Conservation (phyloP, 2,329 filamentous ascomycete genomes). For the Fusarium oligoseptatum region DNA sequence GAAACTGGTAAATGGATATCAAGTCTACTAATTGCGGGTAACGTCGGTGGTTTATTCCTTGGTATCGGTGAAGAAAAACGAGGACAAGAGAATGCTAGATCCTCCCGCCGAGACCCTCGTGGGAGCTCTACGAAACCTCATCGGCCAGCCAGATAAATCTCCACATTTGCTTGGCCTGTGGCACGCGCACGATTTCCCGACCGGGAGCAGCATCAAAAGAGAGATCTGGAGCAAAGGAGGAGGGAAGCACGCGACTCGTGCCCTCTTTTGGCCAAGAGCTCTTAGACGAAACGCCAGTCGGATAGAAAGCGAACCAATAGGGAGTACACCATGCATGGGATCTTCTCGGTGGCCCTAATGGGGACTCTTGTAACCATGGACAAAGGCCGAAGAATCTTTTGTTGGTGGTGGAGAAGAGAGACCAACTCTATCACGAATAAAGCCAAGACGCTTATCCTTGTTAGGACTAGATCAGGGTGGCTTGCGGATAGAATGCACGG, state of each 20-base stretch:
- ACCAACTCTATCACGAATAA: slow-evolving; percentile 43
- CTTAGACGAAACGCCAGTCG: slow-evolving; percentile 11
- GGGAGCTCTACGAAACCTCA: slow-evolving; percentile 11
- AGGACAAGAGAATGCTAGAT: neutral
- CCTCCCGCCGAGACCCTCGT: slow-evolving; percentile 5
- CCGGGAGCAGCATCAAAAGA: no score
- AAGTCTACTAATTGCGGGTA: neutral
- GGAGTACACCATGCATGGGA: slow-evolving; percentile 18
- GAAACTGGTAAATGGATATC: neutral
- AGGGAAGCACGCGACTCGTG: slow-evolving; percentile 38
- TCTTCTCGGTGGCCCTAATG: slow-evolving; percentile 22
- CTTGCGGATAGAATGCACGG: slow-evolving; percentile 19
- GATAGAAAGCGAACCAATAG: slow-evolving; percentile 24
- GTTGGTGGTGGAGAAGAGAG: neutral
- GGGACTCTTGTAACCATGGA: neutral
- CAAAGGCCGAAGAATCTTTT: slow-evolving; percentile 3
- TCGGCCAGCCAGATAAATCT: neutral
- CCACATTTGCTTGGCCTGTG: neutral
- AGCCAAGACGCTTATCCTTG: slow-evolving; percentile 27
- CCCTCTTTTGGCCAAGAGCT: slow-evolving; percentile 20
- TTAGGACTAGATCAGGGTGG: slow-evolving; percentile 13
- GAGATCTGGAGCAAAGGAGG: neutral
- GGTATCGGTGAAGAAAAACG: neutral
- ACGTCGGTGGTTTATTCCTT: neutral
- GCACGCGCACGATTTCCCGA: neutral